A percentile compares a stretch with the other conserved stretches of the same genome.
Evolutionary conservation across 371 early-diverging fungal species (phyloP).

Genomic region (Mortierella polycephala): DNA sequence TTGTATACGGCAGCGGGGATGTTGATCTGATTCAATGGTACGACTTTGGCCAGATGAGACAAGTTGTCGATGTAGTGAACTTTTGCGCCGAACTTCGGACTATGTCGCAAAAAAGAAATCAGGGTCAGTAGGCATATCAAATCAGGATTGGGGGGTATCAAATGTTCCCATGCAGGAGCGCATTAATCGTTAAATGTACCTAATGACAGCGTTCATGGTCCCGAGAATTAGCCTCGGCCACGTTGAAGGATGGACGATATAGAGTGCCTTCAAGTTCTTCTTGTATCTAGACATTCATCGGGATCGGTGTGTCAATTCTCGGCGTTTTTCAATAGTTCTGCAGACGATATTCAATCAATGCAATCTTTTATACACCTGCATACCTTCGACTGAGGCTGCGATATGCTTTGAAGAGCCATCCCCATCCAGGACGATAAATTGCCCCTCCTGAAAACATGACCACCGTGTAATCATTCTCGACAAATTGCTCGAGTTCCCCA

Average conservation of each 20-base stretch:
- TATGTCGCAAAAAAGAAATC: constrained; percentile 36
- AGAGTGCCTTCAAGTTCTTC: constrained; percentile 91
- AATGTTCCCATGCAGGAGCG: background rate
- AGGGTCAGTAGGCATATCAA: too few relatives aligned
- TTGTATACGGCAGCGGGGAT: constrained; percentile 83
- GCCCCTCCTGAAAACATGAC: constrained; percentile 90
- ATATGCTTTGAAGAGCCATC: constrained; percentile 89
- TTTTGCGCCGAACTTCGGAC: constrained; percentile 95
- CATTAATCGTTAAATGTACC: constrained; percentile 57
- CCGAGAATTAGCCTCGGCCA: constrained; percentile 77
- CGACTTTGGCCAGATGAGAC: constrained; percentile 69
- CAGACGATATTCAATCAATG: background rate
- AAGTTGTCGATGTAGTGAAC: constrained; percentile 82
- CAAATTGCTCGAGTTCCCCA: constrained; percentile 72
- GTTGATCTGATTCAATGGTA: constrained; percentile 78
- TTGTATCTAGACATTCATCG: constrained; percentile 72
- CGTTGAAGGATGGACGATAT: constrained; percentile 87
- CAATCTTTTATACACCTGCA: background rate
- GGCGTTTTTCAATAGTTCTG: too few relatives aligned
- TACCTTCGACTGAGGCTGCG: constrained; percentile 80
- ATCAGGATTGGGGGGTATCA: too few relatives aligned
- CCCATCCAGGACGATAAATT: constrained; percentile 80
- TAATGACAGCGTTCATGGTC: constrained; percentile 75
- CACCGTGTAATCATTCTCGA: constrained; percentile 87
- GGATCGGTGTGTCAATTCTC: background rate